These are phyloP conservation scores for Thermomyces lanuginosus DNA, from an alignment of 2,329 filamentous ascomycete genomes.

Conservation along the genomic window DNA sequence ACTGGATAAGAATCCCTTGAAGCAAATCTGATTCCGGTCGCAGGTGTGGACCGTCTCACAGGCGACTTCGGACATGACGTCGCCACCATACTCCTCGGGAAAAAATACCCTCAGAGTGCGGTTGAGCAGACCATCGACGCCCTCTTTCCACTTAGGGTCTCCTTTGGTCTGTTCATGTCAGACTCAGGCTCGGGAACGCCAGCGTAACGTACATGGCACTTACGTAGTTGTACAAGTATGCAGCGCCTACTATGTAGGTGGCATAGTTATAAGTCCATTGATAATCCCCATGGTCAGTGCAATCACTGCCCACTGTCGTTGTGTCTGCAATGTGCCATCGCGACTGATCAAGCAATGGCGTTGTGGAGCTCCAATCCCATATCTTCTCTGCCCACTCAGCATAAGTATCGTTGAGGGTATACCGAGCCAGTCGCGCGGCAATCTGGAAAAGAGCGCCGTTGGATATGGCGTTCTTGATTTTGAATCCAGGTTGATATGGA, in stretches of 20 bases:
- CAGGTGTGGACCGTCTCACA: constrained; percentile 50
- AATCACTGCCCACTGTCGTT: constrained; percentile 34
- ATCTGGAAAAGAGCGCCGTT: constrained; percentile 44
- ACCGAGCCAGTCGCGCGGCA: constrained; percentile 53
- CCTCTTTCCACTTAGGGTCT: constrained; percentile 38
- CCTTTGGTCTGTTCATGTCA: constrained; percentile 24
- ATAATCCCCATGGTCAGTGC: constrained; percentile 35
- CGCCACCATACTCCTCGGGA: constrained; percentile 28
- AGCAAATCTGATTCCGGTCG: constrained; percentile 55
- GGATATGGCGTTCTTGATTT: constrained; percentile 42
- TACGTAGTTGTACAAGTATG: constrained; percentile 40
- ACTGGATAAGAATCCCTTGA: constrained; percentile 55
- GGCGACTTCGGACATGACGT: constrained; percentile 48
- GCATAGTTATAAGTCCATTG: constrained; percentile 45
- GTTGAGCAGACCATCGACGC: constrained; percentile 41
- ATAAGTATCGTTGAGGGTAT: constrained; percentile 67
- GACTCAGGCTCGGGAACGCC: not conserved
- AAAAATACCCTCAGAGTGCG: constrained; percentile 38
- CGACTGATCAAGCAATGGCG: constrained; percentile 34
- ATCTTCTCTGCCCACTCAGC: constrained; percentile 58
- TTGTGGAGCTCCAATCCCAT: constrained; percentile 40
- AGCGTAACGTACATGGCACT: constrained; percentile 7
- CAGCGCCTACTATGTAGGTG: constrained; percentile 40
- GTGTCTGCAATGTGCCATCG: constrained; percentile 43
- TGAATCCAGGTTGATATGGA: constrained; percentile 53